phyloP scores from a whole-genome alignment of 371 early-diverging fungal species.

The Mucor saturninus region DNA sequence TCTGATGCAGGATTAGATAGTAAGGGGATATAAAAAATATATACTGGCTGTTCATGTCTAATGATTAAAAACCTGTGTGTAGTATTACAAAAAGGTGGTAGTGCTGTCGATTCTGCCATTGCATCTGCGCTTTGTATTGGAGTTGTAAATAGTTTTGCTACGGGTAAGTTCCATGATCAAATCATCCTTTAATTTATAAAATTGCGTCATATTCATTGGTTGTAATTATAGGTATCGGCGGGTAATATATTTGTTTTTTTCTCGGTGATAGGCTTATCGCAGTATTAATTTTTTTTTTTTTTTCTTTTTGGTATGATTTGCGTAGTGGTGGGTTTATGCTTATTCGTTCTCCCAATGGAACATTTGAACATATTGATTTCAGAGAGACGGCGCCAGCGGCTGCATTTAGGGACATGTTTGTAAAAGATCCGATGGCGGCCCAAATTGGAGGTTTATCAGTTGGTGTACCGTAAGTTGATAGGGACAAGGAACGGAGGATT shows the following conservation, averaged over 20 bases:
- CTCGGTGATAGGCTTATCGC: slow-evolving; percentile 1
- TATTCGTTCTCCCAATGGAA: slow-evolving; percentile 72
- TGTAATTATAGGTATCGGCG: slow-evolving; percentile 43
- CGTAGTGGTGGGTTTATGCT: slow-evolving; percentile 95
- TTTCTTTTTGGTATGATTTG: not conserved
- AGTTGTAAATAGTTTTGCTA: slow-evolving; percentile 90
- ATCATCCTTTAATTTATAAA: slow-evolving; percentile 4
- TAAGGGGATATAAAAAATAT: slow-evolving; percentile 24
- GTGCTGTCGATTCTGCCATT: slow-evolving; percentile 96
- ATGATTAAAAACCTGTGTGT: not conserved
- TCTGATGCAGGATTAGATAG: slow-evolving; percentile 83
- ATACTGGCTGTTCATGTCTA: too few relatives aligned
- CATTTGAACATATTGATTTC: slow-evolving; percentile 72
- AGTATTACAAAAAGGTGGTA: slow-evolving; percentile 91
- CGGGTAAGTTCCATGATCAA: slow-evolving; percentile 69
- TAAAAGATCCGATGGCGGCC: slow-evolving; percentile 65
- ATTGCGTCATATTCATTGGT: slow-evolving; percentile 29
- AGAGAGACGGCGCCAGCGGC: slow-evolving; percentile 91
- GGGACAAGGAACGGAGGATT: not conserved
- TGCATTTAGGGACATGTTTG: slow-evolving; percentile 74
- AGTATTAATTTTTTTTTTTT: not conserved
- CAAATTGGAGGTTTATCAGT: slow-evolving; percentile 83
- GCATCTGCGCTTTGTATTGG: slow-evolving; percentile 95
- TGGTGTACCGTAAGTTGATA: slow-evolving; percentile 79
- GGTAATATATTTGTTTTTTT: slow-evolving; percentile 30